Evolutionary conservation across 441 rosid species (phyloP), one percentile per base, ranked within the genome.

Genomic region (Mallotus repandus): DNA sequence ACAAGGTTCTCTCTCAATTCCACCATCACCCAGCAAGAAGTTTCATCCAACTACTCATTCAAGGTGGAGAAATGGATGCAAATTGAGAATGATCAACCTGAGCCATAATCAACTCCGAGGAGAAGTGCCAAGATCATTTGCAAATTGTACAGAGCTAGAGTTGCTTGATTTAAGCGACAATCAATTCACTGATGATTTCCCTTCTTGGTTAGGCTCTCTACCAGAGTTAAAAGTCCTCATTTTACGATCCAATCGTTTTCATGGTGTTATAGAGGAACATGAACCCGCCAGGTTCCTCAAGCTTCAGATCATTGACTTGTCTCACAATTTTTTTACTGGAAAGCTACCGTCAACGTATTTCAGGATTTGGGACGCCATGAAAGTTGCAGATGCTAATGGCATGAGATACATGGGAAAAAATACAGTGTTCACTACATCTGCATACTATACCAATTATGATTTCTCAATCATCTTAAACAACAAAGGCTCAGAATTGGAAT

Each of bases 291-390:
- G 57, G 1, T 45, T 77, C 29, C 48, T 75, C 4, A 0, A 13
- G 56, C 66, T 77, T 77, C 61, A 38, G 0, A 13, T 59, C 8
- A 76, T 78, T 13, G 73, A 70, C 53, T 61, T 85, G 76, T 69
- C 80, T 0, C 2, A 32, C 4, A 83, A 81, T 67, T 56, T 74
- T 21, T 68, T 83, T 0, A 76, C 61, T 2, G 81, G 85, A 38
- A 14, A 15, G 15, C 32, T 83, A 82, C 82, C 1, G 32, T 52
- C 0, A 81, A 29, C 61, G 55, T 83, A 87, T 19, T 87, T 84
- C 74, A 66, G 63, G 74, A 62, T 70, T 77, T 80, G 82, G 87
- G 56, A 81, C 70, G 81, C 71, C 19, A 52, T 91, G 97, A 76
- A 84, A 68, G 48, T 64, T 82, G 64, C 86, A 82, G 35, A 74